Base-by-base conservation (phyloP, 176 grass and related monocot genomes). In the Carex cristatella region DNA sequence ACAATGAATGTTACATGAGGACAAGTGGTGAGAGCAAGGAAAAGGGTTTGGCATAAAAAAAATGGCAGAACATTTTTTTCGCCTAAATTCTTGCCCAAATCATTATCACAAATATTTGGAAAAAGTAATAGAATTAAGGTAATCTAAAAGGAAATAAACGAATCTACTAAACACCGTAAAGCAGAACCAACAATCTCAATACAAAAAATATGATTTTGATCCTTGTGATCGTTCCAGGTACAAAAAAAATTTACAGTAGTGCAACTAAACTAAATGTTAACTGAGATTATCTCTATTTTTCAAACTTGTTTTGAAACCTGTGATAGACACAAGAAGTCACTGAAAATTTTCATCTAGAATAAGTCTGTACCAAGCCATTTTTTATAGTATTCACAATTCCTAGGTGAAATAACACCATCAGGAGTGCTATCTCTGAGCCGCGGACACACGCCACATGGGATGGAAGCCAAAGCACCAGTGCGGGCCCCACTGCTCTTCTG, bases 331-430 rank as follows among this genome's bases (percentile, higher is more conserved):
- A 55, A 14, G 32, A 53, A 28, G 1, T 6, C 49, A 4, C 48
- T 8, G 79, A 30, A 55, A 15, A 56, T 55, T 12, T 77, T 77
- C 27, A 30, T 77, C 73, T 77, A 77, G 12, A 32, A 83, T 31
- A 54, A 54, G 3, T 83, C 61, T 15, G 5, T 10, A 51, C 44
- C 12, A 23, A 82, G 61, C 57, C 57, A 83, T 31, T 83, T 48
- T 32, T 67, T 69, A 69, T 69, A 83, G 27, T 83, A 83, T 18
- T 18, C 81, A n/a, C 81, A 83, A 83, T 65, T 83, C 27, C 44
- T 69, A 69, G 81, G 81, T n/a, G 81, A 83, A 53, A 83, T 83
- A 18, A 53, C 38, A 66, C 81, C 79, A 63, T 81, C 44, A 56
- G 81, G 81, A 0, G 63, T 67, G 49, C 81, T 69, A 1, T 83